Conservation (phyloP, 331 rosid genomes). For the Spiraea crenata region DNA sequence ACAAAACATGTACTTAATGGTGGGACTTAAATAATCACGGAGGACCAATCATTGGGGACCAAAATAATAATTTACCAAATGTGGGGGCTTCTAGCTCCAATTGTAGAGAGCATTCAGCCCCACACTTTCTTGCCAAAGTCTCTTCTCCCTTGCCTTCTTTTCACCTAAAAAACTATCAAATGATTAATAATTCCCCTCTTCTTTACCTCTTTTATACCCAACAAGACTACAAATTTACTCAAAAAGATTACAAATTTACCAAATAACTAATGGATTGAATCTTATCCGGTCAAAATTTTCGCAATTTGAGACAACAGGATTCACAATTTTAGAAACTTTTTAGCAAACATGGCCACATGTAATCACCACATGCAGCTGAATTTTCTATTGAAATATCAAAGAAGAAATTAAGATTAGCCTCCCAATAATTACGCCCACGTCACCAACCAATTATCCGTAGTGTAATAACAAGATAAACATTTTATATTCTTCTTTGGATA, state of each 20-base stretch:
- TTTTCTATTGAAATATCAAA: background rate
- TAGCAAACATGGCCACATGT: background rate
- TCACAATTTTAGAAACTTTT: conserved; percentile 6
- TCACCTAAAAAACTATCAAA: background rate
- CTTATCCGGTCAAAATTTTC: conserved; percentile 1
- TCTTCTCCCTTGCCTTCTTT: background rate
- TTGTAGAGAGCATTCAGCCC: conserved; percentile 16
- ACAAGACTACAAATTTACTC: background rate
- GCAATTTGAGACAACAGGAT: background rate
- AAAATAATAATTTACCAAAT: conserved; percentile 1
- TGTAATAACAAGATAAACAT: background rate
- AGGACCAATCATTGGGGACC: background rate
- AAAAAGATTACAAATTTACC: background rate
- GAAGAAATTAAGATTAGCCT: background rate
- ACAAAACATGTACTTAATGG: background rate
- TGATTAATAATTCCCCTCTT: background rate
- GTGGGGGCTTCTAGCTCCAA: conserved; percentile 16
- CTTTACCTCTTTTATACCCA: background rate
- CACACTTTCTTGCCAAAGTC: background rate
- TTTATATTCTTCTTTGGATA: background rate
- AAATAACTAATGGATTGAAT: conserved; percentile 5
- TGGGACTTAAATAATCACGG: background rate
- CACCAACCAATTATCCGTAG: background rate
- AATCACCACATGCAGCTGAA: background rate
- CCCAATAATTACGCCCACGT: background rate